These are phyloP conservation scores for Jamesozyma rosinii DNA, from an alignment of 805 yeast genomes.

Conservation along the genomic window DNA sequence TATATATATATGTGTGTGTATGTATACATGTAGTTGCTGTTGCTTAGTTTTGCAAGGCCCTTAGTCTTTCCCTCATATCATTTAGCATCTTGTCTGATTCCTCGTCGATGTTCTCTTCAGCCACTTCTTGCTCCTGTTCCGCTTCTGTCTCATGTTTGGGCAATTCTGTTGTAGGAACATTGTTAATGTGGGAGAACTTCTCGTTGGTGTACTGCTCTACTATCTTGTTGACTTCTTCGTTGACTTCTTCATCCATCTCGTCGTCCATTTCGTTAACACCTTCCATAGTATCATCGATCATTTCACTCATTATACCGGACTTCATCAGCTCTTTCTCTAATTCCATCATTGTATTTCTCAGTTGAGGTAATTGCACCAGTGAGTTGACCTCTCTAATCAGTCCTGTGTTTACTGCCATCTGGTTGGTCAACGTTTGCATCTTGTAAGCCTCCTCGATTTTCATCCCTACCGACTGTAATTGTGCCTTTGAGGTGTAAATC, in stretches of 20 bases:
- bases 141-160: slow-evolving; percentile 7
- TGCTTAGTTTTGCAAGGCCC: slow-evolving; percentile 62
- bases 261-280: slow-evolving; percentile 56
- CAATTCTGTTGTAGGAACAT: slow-evolving; percentile 29
- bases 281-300: slow-evolving; percentile 88
- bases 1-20: not conserved
- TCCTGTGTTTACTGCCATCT: slow-evolving; percentile 65
- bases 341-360: slow-evolving; percentile 75
- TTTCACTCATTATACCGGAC: slow-evolving; percentile 82
- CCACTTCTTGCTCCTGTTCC: slow-evolving; percentile 31
- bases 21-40: no score
- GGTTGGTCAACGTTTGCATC: slow-evolving; percentile 70
- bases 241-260: slow-evolving; percentile 57
- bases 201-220: slow-evolving; percentile 38
- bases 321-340: slow-evolving; percentile 79
- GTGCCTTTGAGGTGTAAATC: slow-evolving; percentile 72
- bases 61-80: slow-evolving; percentile 83
- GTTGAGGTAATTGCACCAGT: slow-evolving; percentile 67
- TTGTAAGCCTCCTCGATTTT: slow-evolving; percentile 89
- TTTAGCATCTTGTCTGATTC: slow-evolving; percentile 68
- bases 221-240: slow-evolving; percentile 55
- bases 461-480: slow-evolving; percentile 75
- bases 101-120: slow-evolving; percentile 40
- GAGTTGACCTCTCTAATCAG: slow-evolving; percentile 85
- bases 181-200: slow-evolving; percentile 33